Percentiles rank a stretch among this genome's conserved stretches.
Evolutionary conservation across 2,329 filamentous ascomycete species (phyloP).

Genomic region (Neonectria sp.): DNA sequence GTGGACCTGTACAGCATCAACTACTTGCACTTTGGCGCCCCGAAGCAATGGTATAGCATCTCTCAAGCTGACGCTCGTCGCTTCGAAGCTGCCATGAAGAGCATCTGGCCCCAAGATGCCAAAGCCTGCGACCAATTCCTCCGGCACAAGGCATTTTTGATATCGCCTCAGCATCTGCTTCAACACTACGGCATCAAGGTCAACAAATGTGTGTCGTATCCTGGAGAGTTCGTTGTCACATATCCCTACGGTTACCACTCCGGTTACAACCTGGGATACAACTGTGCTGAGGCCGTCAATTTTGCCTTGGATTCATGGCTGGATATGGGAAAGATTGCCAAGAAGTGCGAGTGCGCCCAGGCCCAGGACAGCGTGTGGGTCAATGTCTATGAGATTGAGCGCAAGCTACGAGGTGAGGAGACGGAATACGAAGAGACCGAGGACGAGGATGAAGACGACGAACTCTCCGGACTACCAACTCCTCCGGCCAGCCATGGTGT

Average conservation of each 20-base stretch:
- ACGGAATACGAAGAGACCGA: conserved; percentile 87
- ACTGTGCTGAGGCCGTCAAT: conserved; percentile 98
- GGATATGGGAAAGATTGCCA: conserved; percentile 93
- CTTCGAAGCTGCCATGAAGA: conserved; percentile 96
- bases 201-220: conserved; percentile 95
- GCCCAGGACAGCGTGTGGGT: conserved; percentile 99
- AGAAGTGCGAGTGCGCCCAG: conserved; percentile 95
- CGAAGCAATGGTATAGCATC: conserved; percentile 99
- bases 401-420: conserved; percentile 90
- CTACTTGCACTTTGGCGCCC: conserved; percentile 98
- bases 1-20: conserved; percentile 99
- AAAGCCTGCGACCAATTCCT: conserved; percentile 98
- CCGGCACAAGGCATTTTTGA: conserved; percentile 96
- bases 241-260: conserved; percentile 99
- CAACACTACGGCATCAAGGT: conserved; percentile 95
- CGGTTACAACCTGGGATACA: conserved; percentile 97
- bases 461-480: conserved; percentile 80
- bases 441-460: conserved; percentile 76
- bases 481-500: conserved; percentile 82
- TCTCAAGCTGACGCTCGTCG: conserved; percentile 93
- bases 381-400: conserved; percentile 95
- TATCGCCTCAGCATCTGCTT: conserved; percentile 89
- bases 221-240: conserved; percentile 98
- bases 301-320: conserved; percentile 97
- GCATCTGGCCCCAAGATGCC: conserved; percentile 92